These are phyloP conservation scores for Petasospora fabianii DNA, from an alignment of 1,139 yeast species.

Conservation along the genomic window DNA sequence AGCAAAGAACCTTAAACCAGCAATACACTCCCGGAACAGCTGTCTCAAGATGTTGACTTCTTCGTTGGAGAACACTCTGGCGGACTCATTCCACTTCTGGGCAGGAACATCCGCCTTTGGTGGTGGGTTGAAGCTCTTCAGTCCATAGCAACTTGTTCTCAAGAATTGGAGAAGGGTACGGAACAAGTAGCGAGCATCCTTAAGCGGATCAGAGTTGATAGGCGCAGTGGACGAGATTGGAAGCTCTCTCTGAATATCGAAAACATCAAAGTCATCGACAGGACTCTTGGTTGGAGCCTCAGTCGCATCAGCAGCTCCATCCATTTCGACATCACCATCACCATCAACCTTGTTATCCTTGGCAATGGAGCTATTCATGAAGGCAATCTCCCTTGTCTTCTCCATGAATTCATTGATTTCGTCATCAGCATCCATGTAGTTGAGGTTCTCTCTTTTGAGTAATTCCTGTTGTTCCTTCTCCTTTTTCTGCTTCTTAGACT, in stretches of 20 bases:
- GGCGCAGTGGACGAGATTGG: conserved; percentile 46
- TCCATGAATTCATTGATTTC: conserved; percentile 23
- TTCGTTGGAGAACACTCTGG: conserved; percentile 77
- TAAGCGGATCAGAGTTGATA: conserved; percentile 59
- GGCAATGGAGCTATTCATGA: conserved; percentile 3
- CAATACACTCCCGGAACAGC: conserved; percentile 79
- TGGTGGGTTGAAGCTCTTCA: conserved; percentile 78
- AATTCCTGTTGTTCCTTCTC: conserved; percentile 44
- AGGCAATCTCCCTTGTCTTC: conserved; percentile 23
- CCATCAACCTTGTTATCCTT: conserved; percentile 3
- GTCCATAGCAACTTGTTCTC: conserved; percentile 85
- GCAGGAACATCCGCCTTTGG: conserved; percentile 60
- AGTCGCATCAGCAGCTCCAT: not conserved
- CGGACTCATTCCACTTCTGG: conserved; percentile 81
- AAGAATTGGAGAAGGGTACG: conserved; percentile 86
- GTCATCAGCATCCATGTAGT: conserved; percentile 23
- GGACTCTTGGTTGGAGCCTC: not conserved
- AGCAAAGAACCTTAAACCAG: conserved; percentile 76
- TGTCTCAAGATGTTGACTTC: conserved; percentile 75
- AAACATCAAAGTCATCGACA: conserved; percentile 35
- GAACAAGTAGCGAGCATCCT: conserved; percentile 85
- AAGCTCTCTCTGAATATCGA: conserved; percentile 42
- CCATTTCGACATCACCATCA: conserved; percentile 26
- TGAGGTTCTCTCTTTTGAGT: conserved; percentile 34
- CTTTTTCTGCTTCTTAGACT: conserved; percentile 39